A percentile compares a stretch with the other conserved stretches of the same genome.
These are phyloP conservation scores for Trypanosoma congolense DNA, from an alignment of 208 protist species.

Conservation along the genomic window DNA sequence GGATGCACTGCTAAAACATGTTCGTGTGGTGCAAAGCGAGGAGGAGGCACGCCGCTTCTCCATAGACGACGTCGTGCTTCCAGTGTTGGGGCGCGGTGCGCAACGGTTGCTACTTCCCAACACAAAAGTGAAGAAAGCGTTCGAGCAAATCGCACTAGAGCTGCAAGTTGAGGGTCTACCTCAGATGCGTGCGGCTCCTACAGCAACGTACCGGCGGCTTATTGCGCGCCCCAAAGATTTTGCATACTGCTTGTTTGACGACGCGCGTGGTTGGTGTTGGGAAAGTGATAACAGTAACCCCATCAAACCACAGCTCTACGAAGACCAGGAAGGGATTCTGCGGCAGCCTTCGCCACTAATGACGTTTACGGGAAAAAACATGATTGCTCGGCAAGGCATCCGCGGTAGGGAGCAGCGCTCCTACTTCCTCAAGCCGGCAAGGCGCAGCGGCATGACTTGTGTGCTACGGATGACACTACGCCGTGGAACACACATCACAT, in stretches of 20 bases:
- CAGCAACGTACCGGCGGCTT: constrained; percentile 51
- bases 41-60: constrained; percentile 41
- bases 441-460: constrained; percentile 61
- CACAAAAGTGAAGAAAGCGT: constrained; percentile 19
- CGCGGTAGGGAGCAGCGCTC: constrained; percentile 42
- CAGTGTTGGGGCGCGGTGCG: constrained; percentile 35
- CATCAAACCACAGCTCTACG: constrained; percentile 45
- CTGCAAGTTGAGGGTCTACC: constrained; percentile 50
- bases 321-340: constrained; percentile 69
- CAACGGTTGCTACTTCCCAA: constrained; percentile 23
- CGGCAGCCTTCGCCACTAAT: constrained; percentile 64
- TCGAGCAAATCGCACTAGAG: constrained; percentile 36
- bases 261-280: constrained; percentile 75
- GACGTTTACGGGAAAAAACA: constrained; percentile 36
- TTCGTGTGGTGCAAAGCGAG: constrained; percentile 26
- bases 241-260: constrained; percentile 58
- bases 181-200: constrained; percentile 46
- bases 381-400: constrained; percentile 62
- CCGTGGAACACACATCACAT: constrained; percentile 56
- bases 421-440: constrained; percentile 70
- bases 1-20: constrained; percentile 3
- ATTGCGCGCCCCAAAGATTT: constrained; percentile 32
- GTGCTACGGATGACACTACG: constrained; percentile 61
- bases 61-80: constrained; percentile 65
- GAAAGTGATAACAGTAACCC: constrained; percentile 20